phyloP scores from a whole-genome alignment of 768 basidiomycete species.

The Rubroboletus satanas region DNA sequence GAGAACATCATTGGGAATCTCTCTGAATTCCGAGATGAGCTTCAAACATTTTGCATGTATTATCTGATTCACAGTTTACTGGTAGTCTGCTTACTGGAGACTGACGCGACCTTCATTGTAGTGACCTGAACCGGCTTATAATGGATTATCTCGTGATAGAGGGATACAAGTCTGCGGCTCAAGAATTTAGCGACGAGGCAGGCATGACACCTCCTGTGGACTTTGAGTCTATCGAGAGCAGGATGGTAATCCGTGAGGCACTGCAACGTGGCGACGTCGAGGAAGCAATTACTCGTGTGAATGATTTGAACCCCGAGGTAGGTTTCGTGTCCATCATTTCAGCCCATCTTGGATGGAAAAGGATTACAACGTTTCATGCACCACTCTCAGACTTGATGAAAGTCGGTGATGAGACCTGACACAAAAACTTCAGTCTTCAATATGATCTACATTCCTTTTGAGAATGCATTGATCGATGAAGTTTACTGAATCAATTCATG shows the following conservation, averaged over 20 bases:
- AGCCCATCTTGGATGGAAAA: conserved; percentile 32
- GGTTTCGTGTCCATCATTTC: conserved; percentile 31
- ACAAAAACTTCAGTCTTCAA: conserved; percentile 96
- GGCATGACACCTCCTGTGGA: conserved; percentile 73
- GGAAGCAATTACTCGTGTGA: conserved; percentile 91
- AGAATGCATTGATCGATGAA: background rate
- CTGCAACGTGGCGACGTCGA: conserved; percentile 92
- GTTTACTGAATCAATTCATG: conserved; percentile 15
- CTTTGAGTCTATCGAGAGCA: conserved; percentile 87
- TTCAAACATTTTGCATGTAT: conserved; percentile 75
- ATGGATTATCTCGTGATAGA: conserved; percentile 99
- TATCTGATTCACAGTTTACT: conserved; percentile 62
- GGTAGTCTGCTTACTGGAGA: conserved; percentile 8
- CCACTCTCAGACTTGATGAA: conserved; percentile 82
- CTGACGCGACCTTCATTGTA: conserved; percentile 35
- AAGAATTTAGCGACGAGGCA: conserved; percentile 91
- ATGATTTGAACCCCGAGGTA: conserved; percentile 97
- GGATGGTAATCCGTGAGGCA: conserved; percentile 93
- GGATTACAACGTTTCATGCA: conserved; percentile 97
- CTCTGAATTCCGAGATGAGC: conserved; percentile 82
- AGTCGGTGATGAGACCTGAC: conserved; percentile 80
- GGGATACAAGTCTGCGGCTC: conserved; percentile 93
- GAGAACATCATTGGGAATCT: conserved; percentile 96
- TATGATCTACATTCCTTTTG: conserved; percentile 54
- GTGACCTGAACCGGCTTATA: conserved; percentile 90